Evolutionary conservation across 495 filamentous ascomycete species (phyloP), one percentile per base, ranked within the genome.

Genomic region (Stereocaulon alpinum): DNA sequence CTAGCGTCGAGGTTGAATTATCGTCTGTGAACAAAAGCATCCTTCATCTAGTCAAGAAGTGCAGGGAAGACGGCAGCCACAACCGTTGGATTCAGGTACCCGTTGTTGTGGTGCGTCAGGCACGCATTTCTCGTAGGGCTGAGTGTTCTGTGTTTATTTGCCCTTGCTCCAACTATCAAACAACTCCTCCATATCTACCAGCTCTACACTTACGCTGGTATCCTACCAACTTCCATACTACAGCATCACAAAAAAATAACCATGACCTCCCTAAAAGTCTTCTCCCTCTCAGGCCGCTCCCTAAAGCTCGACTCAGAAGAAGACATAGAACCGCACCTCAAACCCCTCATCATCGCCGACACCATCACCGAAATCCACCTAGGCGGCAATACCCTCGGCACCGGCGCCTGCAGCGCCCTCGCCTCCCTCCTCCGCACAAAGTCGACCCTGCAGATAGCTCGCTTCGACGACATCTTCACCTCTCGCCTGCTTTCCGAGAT

Each of bases 381-480:
- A 30, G 79, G 84, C 34, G 93, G 92, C 50, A 97, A 96, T 75
- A 96, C 94, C 7, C 73, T 97, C 27, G 93, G 93, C 55, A 82
- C 95, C 59, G 86, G 86, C 29, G 93, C 94, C 43, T 91, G 84
- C 68, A 82, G 88, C 68, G 82, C 87, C 43, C 80, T 97, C 27
- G 91, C 87, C 56, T 79, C 86, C 55, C 82, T 89, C 50, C 79
- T 97, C 43, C 76, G 82, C 62, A 84, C 84, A 34, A 91, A 95
- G 71, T 88, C 86, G 73, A 83, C 77, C 61, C 80, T 98, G 47
- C 72, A 91, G 81, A 75, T 85, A 58, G 91, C 89, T 68, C 92
- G 96, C 71, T 76, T 97, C 56, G 91, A 90, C 70, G 93, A 98
- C 70, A 94, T 98, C 75, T 98, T 97, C 75, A 98, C 93, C 58